phyloP scores from a whole-genome alignment of 768 basidiomycete genomes.

The Mrakia hoshinonis region DNA sequence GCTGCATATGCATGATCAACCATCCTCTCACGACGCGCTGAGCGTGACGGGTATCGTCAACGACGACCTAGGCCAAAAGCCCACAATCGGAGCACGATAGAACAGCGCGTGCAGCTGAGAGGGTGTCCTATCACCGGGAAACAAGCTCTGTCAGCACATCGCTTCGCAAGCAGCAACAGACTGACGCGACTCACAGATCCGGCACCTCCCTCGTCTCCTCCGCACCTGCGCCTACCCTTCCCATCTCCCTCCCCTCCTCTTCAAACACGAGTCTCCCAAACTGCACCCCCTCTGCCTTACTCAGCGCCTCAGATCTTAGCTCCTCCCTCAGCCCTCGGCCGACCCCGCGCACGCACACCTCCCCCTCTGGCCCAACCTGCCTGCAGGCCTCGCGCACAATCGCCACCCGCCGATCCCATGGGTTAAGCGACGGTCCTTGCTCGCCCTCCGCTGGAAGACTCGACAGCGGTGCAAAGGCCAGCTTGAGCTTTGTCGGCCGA shows the following conservation, averaged over 20 bases:
- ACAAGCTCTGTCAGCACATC: neutral
- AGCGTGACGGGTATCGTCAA: neutral
- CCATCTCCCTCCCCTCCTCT: neutral
- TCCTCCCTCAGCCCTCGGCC: neutral
- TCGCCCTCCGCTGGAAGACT: neutral
- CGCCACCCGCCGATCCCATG: slow-evolving; percentile 8
- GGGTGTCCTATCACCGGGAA: neutral
- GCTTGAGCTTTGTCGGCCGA: neutral
- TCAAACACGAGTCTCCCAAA: neutral
- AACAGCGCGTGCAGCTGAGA: neutral
- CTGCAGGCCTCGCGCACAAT: neutral
- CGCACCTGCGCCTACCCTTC: neutral
- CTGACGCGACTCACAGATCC: slow-evolving; percentile 1
- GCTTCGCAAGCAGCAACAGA: neutral
- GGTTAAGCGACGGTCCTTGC: slow-evolving; percentile 17
- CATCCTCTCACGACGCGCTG: too few relatives aligned
- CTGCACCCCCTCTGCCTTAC: neutral
- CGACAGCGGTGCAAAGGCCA: neutral
- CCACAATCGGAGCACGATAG: neutral
- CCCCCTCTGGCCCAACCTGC: neutral
- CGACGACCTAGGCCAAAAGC: neutral
- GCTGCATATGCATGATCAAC: too few relatives aligned
- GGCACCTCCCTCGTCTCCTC: slow-evolving; percentile 14
- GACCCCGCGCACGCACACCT: neutral
- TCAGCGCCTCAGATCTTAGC: neutral